Conservation (phyloP, 2,329 filamentous ascomycete species). For the Ophiostoma montium region DNA sequence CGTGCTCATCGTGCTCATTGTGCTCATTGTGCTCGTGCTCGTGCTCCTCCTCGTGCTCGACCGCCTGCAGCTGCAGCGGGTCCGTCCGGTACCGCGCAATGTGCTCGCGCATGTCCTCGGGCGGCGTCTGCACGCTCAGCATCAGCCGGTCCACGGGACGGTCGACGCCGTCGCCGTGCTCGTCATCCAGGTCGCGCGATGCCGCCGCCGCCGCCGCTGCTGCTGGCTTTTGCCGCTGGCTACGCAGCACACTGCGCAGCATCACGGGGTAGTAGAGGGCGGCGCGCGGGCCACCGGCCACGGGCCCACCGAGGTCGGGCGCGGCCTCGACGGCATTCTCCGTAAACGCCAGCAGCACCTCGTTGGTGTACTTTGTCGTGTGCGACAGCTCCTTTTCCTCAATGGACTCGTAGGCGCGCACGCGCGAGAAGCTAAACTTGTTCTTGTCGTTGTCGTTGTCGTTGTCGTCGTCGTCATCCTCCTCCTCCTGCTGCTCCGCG, state of each 20-base stretch:
- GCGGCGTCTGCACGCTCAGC: constrained; percentile 39
- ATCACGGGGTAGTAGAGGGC: constrained; percentile 57
- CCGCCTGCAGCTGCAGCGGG: constrained; percentile 34
- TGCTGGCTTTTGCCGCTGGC: constrained; percentile 45
- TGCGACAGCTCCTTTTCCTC: constrained; percentile 42
- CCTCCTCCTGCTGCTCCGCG: constrained; percentile 34
- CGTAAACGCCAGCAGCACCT: constrained; percentile 45
- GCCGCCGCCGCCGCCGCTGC: constrained; percentile 14
- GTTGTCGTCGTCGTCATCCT: constrained; percentile 27
- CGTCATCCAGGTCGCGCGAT: constrained; percentile 25
- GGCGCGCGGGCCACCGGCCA: constrained; percentile 37
- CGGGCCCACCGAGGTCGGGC: constrained; percentile 18
- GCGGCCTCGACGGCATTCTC: constrained; percentile 27
- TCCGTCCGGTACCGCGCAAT: constrained; percentile 38
- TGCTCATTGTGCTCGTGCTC: constrained; percentile 20
- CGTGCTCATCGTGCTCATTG: constrained; percentile 17
- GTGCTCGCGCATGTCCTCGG: constrained; percentile 35
- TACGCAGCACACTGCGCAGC: constrained; percentile 47
- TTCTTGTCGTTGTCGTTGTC: constrained; percentile 29
- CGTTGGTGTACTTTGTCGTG: constrained; percentile 47
- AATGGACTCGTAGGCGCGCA: constrained; percentile 51
- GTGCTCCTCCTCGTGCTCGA: constrained; percentile 19
- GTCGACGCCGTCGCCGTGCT: constrained; percentile 22
- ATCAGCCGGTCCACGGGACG: constrained; percentile 42
- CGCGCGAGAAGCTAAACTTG: constrained; percentile 46